Evolutionary conservation across 2,329 filamentous ascomycete genomes (phyloP), one percentile per base, ranked within the genome.

Genomic region (Botrytis paeoniae): DNA sequence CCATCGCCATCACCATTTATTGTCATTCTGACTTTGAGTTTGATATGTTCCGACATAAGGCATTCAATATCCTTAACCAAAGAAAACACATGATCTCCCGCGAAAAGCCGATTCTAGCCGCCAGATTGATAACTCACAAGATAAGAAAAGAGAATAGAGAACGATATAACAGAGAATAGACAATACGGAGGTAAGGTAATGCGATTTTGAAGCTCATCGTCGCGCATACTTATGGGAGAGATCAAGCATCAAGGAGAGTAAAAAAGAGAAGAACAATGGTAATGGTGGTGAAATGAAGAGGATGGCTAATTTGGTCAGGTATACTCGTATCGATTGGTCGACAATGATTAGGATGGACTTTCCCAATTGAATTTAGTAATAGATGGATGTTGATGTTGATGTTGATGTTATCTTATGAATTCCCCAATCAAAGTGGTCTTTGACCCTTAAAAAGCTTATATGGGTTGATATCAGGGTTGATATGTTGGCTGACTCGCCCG

Each of bases 311-410:
- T 9, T 57, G 35, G 37, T 41, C 9, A n/a, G n/a, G 35, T 63
- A 16, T 41, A 54, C 48, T 54, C 48, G n/a, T 29, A 64, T 32
- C 29, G 32, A 68, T 68, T 68, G 64, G 45, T 6, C 39, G 3
- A 39, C 18, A 20, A 54, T 22, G 25, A 29, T 68, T 18, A 29
- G 64, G 64, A 20, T 68, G 35, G n/a, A 68, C 35, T 54, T 68
- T 68, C 64, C 64, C 4, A 39, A 68, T 54, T 35, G 41, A 43
- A 29, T 64, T 71, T 71, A 43, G 69, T 57, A 32, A 51, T 39
- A 32, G 51, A 57, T 29, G 51, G 14, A 32, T 57, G 25, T 16
- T 54, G 48, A n/a, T 16, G 25, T 54, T 16, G 25, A 7, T n/a
- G 25, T 54, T n/a, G 16, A 35, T 60, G 9, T 35, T 35, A 61